Conservation (phyloP, 345 rosid genomes). For the Kandelia obovata region DNA sequence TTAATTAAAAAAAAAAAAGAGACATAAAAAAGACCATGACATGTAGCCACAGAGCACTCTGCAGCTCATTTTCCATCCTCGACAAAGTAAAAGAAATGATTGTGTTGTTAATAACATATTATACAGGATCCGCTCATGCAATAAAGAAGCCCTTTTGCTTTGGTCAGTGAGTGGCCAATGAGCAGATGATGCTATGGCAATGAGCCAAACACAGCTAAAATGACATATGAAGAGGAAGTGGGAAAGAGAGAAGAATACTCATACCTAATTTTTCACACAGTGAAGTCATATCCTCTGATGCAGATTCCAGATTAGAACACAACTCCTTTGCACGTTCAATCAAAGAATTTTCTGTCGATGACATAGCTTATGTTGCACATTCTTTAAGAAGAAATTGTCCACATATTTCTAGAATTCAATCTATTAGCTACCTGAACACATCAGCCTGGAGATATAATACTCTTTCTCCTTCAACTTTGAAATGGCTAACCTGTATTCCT, state of each 20-base stretch:
- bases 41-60: no score
- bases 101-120: no score
- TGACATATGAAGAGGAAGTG: background rate
- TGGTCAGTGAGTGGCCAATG: no score
- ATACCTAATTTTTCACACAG: slow-evolving; percentile 72
- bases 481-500: slow-evolving; percentile 36
- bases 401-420: slow-evolving; percentile 4
- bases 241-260: slow-evolving; percentile 3
- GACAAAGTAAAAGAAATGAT: no score
- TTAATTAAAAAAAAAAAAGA: no score
- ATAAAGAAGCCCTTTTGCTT: no score
- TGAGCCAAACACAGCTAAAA: background rate
- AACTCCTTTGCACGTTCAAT: slow-evolving; percentile 62
- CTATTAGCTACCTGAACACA: slow-evolving; percentile 50
- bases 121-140: no score
- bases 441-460: slow-evolving; percentile 49
- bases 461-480: slow-evolving; percentile 59
- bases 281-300: slow-evolving; percentile 72
- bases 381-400: slow-evolving; percentile 1
- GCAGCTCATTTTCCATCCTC: no score
- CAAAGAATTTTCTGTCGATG: slow-evolving; percentile 54
- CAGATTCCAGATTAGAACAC: slow-evolving; percentile 62
- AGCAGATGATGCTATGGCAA: background rate
- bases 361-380: slow-evolving; percentile 8
- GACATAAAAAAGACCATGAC: no score